These are phyloP conservation scores for Penicillium coprophilum DNA, from an alignment of 495 filamentous ascomycete species.

Conservation along the genomic window DNA sequence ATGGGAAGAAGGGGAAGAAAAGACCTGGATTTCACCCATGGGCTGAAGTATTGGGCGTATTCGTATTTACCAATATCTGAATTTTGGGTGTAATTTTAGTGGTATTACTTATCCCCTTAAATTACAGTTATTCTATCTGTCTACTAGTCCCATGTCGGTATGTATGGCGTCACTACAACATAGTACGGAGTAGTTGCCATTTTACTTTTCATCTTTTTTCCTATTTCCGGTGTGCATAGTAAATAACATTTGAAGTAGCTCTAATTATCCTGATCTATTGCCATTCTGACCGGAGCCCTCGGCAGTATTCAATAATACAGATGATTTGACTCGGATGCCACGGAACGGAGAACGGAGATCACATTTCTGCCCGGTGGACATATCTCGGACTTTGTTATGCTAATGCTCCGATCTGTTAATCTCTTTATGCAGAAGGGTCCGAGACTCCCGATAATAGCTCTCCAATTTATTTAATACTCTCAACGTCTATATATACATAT, in stretches of 20 bases:
- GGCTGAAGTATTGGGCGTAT: constrained; percentile 3
- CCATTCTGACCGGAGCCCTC: constrained; percentile 3
- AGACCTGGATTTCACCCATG: constrained; percentile 15
- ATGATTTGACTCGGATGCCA: constrained; percentile 27
- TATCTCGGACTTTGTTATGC: constrained; percentile 20
- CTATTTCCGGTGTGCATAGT: neutral
- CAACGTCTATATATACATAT: neutral
- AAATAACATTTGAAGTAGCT: neutral
- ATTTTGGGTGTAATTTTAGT: constrained; percentile 2
- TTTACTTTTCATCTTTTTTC: neutral
- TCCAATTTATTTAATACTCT: neutral
- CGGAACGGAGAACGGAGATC: constrained; percentile 33
- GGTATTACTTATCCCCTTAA: constrained; percentile 4
- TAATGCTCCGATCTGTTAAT: constrained; percentile 7
- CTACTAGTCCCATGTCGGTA: neutral
- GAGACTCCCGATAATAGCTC: constrained; percentile 2
- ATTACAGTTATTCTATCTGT: constrained; percentile 5
- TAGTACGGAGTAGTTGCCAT: neutral
- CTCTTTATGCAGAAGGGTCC: constrained; percentile 3
- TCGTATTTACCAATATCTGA: constrained; percentile 16
- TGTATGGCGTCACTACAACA: constrained; percentile 31
- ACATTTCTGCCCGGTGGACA: constrained; percentile 12
- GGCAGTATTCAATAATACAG: constrained; percentile 4
- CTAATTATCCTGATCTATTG: neutral
- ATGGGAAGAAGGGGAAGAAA: constrained; percentile 22